Conservation (phyloP, 768 basidiomycete genomes). For the Clitopilus passeckerianus region DNA sequence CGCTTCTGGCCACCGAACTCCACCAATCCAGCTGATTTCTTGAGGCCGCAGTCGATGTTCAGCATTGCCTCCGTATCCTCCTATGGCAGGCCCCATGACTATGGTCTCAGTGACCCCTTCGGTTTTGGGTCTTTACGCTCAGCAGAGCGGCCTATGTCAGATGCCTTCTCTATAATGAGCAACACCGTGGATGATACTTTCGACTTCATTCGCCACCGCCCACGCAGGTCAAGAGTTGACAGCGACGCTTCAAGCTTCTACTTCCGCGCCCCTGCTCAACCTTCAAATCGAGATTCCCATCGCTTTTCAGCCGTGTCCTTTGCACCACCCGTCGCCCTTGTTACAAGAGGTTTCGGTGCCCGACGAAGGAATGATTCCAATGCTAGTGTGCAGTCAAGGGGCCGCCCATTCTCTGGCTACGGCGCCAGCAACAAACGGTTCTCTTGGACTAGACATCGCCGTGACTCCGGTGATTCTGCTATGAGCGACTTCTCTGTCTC, state of each 20-base stretch:
- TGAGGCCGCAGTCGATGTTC: constrained; percentile 55
- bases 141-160: constrained; percentile 48
- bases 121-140: constrained; percentile 53
- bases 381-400: constrained; percentile 53
- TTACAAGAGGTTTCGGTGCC: constrained; percentile 56
- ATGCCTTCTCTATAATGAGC: constrained; percentile 51
- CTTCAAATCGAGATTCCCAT: constrained; percentile 42
- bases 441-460: constrained; percentile 55
- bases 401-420: constrained; percentile 48
- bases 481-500: constrained; percentile 57
- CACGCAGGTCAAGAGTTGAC: constrained; percentile 48
- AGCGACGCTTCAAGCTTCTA: constrained; percentile 80
- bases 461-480: constrained; percentile 63
- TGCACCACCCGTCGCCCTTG: constrained; percentile 67
- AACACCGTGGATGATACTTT: constrained; percentile 75
- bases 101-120: constrained; percentile 67
- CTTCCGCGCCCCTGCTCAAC: constrained; percentile 43
- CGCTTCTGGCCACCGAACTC: constrained; percentile 59
- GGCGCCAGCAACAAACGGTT: constrained; percentile 51
- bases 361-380: constrained; percentile 56
- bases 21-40: constrained; percentile 25
- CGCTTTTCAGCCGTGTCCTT: constrained; percentile 58
- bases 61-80: constrained; percentile 81
- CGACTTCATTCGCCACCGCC: constrained; percentile 44
- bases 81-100: constrained; percentile 62